phyloP scores from a whole-genome alignment of 2,329 filamentous ascomycete species.

The Apiospora aurea region DNA sequence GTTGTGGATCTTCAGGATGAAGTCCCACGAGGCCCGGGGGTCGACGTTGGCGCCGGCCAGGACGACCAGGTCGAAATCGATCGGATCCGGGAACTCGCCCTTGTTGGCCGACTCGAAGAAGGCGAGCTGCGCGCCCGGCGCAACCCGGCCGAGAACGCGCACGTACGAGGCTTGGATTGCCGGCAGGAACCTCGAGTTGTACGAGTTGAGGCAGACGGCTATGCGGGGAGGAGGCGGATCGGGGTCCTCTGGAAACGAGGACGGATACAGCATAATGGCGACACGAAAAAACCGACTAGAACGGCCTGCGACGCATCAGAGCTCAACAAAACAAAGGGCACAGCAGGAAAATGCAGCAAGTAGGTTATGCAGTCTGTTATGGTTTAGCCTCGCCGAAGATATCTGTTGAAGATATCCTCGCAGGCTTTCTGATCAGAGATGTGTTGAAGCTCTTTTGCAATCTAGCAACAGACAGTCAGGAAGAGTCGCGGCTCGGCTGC shows the following conservation, averaged over 20 bases:
- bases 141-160: slow-evolving; percentile 42
- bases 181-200: slow-evolving; percentile 44
- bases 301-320: slow-evolving; percentile 2
- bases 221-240: slow-evolving; percentile 38
- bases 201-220: slow-evolving; percentile 48
- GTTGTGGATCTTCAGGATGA: slow-evolving; percentile 50
- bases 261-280: slow-evolving; percentile 20
- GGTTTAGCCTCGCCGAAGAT: slow-evolving; percentile 2
- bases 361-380: too few relatives aligned
- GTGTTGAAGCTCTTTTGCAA: background rate
- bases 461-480: background rate
- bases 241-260: background rate
- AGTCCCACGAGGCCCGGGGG: slow-evolving; percentile 46
- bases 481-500: background rate
- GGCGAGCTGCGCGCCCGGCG: slow-evolving; percentile 38
- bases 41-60: slow-evolving; percentile 52
- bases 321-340: background rate
- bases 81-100: slow-evolving; percentile 46
- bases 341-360: background rate
- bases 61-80: slow-evolving; percentile 50
- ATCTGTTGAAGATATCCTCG: slow-evolving; percentile 30
- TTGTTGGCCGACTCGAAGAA: slow-evolving; percentile 46
- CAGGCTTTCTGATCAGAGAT: slow-evolving; percentile 23
- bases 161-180: slow-evolving; percentile 46
- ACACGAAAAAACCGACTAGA: background rate